These are phyloP conservation scores for Bryoglossum gracile DNA, from an alignment of 495 filamentous ascomycete genomes.

Conservation along the genomic window DNA sequence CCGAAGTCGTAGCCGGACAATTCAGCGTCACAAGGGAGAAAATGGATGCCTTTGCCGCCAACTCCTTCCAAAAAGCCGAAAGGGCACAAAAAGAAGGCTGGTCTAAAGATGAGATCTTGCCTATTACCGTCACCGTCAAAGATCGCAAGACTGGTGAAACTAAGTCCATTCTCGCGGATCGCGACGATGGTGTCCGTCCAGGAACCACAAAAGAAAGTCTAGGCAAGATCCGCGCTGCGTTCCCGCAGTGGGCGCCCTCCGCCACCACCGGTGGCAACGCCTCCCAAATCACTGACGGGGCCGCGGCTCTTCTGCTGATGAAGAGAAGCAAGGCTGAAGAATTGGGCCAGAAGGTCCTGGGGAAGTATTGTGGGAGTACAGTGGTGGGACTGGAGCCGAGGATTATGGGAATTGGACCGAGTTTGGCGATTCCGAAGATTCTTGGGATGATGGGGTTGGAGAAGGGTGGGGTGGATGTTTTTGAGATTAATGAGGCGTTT, in stretches of 20 bases:
- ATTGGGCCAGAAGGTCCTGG: slow-evolving; percentile 83
- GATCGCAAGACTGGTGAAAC: slow-evolving; percentile 72
- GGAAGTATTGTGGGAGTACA: slow-evolving; percentile 87
- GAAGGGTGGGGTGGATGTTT: slow-evolving; percentile 75
- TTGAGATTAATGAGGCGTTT: slow-evolving; percentile 97
- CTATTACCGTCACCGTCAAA: slow-evolving; percentile 71
- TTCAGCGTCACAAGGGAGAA: slow-evolving; percentile 71
- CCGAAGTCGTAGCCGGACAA: slow-evolving; percentile 87
- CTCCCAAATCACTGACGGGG: slow-evolving; percentile 89
- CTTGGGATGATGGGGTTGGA: slow-evolving; percentile 67
- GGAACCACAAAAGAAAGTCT: slow-evolving; percentile 81
- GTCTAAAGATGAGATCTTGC: slow-evolving; percentile 91
- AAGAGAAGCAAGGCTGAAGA: slow-evolving; percentile 78
- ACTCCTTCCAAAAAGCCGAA: slow-evolving; percentile 80
- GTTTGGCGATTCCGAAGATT: slow-evolving; percentile 89
- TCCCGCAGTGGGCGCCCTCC: slow-evolving; percentile 66
- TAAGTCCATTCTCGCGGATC: slow-evolving; percentile 63
- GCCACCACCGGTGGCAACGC: slow-evolving; percentile 88
- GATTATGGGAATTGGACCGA: slow-evolving; percentile 96
- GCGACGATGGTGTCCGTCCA: slow-evolving; percentile 80
- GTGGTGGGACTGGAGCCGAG: slow-evolving; percentile 82
- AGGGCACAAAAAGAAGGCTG: slow-evolving; percentile 83
- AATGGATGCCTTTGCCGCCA: slow-evolving; percentile 79
- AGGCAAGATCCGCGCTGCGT: slow-evolving; percentile 81
- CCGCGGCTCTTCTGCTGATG: slow-evolving; percentile 88